Percentiles rank a stretch among this genome's conserved stretches.
Evolutionary conservation across 306 rosid species (phyloP).

Genomic region (Glycine tomentella): DNA sequence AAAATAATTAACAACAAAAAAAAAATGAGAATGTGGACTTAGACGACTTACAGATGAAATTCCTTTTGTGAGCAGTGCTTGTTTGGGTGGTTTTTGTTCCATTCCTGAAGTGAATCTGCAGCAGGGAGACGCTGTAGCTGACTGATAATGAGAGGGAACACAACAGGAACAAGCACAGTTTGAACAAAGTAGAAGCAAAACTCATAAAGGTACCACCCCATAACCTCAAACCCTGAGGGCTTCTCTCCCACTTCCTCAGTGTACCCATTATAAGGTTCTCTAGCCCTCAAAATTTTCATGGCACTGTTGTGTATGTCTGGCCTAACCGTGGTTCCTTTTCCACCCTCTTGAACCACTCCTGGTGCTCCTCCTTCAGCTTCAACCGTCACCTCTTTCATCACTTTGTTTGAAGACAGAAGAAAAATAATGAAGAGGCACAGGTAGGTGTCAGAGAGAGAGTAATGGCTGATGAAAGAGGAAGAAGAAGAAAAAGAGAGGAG

Average conservation of each 20-base stretch:
- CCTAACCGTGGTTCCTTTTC: background rate
- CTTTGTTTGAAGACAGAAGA: background rate
- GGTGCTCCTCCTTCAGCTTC: slow-evolving; percentile 42
- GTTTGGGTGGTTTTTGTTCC: slow-evolving; percentile 42
- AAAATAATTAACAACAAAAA: background rate
- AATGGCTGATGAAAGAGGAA: slow-evolving; percentile 19
- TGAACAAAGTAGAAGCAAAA: slow-evolving; percentile 74
- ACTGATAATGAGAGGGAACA: slow-evolving; percentile 84
- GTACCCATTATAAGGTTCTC: slow-evolving; percentile 56
- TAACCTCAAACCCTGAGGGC: slow-evolving; percentile 65
- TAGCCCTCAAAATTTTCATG: slow-evolving; percentile 57
- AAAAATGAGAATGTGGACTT: too few species aligned
- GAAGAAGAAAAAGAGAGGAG: background rate
- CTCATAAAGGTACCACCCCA: slow-evolving; percentile 83
- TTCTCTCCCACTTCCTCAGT: slow-evolving; percentile 63
- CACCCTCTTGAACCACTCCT: background rate
- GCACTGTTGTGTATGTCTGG: slow-evolving; percentile 58
- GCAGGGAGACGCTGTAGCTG: slow-evolving; percentile 58
- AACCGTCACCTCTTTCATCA: slow-evolving; percentile 48
- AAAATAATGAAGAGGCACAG: background rate
- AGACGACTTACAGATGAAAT: slow-evolving; percentile 63
- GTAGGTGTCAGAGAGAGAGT: slow-evolving; percentile 37
- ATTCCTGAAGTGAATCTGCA: slow-evolving; percentile 48
- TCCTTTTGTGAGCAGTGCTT: slow-evolving; percentile 62
- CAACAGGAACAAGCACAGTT: slow-evolving; percentile 74